Evolutionary conservation across 2,329 filamentous ascomycete species (phyloP).

Genomic region (Penicillium sclerotigenum): DNA sequence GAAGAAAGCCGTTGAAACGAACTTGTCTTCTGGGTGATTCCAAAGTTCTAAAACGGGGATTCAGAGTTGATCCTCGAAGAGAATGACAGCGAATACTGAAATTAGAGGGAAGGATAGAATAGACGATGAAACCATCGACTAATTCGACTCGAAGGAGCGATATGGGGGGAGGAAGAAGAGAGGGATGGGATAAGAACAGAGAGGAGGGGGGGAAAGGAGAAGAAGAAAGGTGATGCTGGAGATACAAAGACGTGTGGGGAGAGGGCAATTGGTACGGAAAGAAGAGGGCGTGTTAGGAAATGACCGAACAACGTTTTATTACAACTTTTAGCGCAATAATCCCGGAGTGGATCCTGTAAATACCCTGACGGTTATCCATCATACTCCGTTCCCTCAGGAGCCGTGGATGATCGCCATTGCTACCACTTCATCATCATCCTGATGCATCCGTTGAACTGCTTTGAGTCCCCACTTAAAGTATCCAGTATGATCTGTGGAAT

Average conservation of each 20-base stretch:
- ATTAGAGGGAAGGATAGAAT: slow-evolving; percentile 28
- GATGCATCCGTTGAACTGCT: slow-evolving; percentile 8
- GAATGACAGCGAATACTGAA: slow-evolving; percentile 26
- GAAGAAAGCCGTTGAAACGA: slow-evolving; percentile 10
- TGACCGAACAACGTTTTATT: slow-evolving; percentile 7
- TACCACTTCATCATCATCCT: slow-evolving; percentile 20
- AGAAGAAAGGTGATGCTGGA: slow-evolving; percentile 26
- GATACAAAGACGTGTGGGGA: slow-evolving; percentile 28
- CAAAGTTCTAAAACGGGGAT: slow-evolving; percentile 9
- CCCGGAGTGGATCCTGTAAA: neutral
- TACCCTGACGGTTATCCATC: slow-evolving; percentile 3
- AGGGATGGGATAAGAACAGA: slow-evolving; percentile 21
- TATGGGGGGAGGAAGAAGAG: slow-evolving; percentile 39
- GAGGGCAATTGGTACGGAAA: slow-evolving; percentile 7
- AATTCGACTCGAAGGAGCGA: slow-evolving; percentile 43
- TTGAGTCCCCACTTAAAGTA: neutral
- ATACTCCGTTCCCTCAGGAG: slow-evolving; percentile 9
- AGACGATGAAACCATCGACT: slow-evolving; percentile 35
- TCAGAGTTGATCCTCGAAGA: slow-evolving; percentile 25
- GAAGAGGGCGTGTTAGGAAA: slow-evolving; percentile 4
- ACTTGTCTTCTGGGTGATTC: slow-evolving; percentile 14
- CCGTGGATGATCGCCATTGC: slow-evolving; percentile 25
- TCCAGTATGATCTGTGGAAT: neutral
- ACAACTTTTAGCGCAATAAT: neutral
- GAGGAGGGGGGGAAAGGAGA: slow-evolving; percentile 21